These are phyloP conservation scores for Cryptococcus sp. DNA, from an alignment of 1,284 basidiomycete species.

Conservation along the genomic window DNA sequence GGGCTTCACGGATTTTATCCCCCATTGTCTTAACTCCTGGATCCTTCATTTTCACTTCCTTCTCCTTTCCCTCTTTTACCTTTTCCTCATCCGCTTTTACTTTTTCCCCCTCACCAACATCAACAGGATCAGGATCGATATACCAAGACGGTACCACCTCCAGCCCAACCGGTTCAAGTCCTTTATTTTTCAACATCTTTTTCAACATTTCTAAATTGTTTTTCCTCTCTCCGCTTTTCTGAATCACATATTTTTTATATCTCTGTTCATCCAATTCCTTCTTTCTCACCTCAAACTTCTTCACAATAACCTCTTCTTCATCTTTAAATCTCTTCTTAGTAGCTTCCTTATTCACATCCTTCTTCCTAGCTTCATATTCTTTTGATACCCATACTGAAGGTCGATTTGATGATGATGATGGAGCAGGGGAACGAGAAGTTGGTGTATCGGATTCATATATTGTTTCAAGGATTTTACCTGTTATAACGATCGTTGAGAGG, in stretches of 20 bases:
- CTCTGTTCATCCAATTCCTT: slow-evolving; percentile 4
- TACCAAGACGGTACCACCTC: slow-evolving; percentile 4
- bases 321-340: slow-evolving; percentile 11
- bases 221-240: slow-evolving; percentile 13
- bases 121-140: background rate
- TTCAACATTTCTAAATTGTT: slow-evolving; percentile 13
- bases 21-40: background rate
- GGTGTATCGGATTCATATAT: slow-evolving; percentile 21
- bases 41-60: background rate
- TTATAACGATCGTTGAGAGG: slow-evolving; percentile 12
- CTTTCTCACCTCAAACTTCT: slow-evolving; percentile 9
- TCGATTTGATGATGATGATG: background rate
- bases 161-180: slow-evolving; percentile 9
- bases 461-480: slow-evolving; percentile 15
- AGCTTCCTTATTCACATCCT: slow-evolving; percentile 10
- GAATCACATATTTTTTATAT: slow-evolving; percentile 7
- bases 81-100: background rate
- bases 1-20: background rate
- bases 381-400: slow-evolving; percentile 9
- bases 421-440: slow-evolving; percentile 1
- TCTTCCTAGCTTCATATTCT: slow-evolving; percentile 11
- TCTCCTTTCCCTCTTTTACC: background rate
- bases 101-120: background rate
- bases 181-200: slow-evolving; percentile 11
- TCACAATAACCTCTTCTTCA: slow-evolving; percentile 9